Conservation (phyloP, 257 asterid species). For the Lycium barbarum region DNA sequence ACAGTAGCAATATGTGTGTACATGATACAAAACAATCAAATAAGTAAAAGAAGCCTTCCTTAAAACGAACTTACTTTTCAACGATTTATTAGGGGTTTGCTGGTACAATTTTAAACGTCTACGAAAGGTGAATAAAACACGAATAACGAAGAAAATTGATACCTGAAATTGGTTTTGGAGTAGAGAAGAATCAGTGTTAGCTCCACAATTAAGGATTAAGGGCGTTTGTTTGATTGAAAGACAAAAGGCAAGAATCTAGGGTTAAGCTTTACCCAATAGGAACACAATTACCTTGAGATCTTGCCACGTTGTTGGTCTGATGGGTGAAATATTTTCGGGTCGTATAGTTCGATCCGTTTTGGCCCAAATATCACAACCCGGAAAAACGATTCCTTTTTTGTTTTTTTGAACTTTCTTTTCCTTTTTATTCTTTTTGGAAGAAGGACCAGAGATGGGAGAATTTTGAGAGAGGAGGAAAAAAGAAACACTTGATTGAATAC, state of each 20-base stretch:
- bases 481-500: no score
- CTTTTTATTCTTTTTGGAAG: no score
- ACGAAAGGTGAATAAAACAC: not conserved
- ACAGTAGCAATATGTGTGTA: not conserved
- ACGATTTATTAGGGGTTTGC: not conserved
- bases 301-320: conserved; percentile 21
- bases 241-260: conserved; percentile 31
- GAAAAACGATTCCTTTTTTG: not conserved
- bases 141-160: conserved; percentile 9
- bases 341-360: not conserved
- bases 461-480: no score
- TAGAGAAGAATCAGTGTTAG: conserved; percentile 12
- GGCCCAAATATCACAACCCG: not conserved
- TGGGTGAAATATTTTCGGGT: conserved; percentile 15
- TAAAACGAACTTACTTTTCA: not conserved
- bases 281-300: not conserved
- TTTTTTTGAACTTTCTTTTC: not conserved
- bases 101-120: no score
- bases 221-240: conserved; percentile 19
- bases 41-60: not conserved
- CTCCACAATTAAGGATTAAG: not conserved
- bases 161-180: conserved; percentile 36
- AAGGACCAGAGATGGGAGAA: no score
- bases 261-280: not conserved
- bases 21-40: not conserved